These are phyloP conservation scores for Naegleria lovaniensis DNA, from an alignment of 208 protist genomes.

Conservation along the genomic window DNA sequence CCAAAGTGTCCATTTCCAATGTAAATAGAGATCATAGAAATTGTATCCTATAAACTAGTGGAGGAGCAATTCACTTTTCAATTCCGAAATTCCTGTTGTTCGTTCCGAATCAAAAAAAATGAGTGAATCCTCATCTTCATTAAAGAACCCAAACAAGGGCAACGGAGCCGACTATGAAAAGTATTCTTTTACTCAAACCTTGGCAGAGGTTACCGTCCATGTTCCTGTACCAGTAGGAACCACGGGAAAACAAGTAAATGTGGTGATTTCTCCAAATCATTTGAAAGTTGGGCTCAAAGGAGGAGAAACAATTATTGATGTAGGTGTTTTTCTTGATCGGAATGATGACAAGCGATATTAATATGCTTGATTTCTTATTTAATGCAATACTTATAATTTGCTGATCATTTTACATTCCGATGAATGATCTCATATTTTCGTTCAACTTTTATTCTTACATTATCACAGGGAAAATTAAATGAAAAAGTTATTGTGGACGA, in stretches of 20 bases:
- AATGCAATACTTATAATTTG: too few species aligned
- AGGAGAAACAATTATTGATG: slow-evolving; percentile 31
- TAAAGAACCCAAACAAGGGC: neutral
- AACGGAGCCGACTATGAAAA: neutral
- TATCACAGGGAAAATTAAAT: neutral
- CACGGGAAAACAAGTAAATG: slow-evolving; percentile 26
- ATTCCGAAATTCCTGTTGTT: too few species aligned
- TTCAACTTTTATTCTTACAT: too few species aligned
- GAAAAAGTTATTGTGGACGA: slow-evolving; percentile 52
- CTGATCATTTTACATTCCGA: too few species aligned
- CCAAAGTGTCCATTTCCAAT: neutral
- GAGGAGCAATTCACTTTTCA: too few species aligned
- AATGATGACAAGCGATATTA: neutral
- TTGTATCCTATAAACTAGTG: too few species aligned
- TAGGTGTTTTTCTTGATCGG: neutral
- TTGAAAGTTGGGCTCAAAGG: slow-evolving; percentile 14
- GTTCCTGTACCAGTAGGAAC: slow-evolving; percentile 25
- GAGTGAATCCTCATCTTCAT: neutral
- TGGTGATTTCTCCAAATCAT: neutral
- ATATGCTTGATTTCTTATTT: too few species aligned
- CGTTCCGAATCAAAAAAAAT: neutral
- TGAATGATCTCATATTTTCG: too few species aligned
- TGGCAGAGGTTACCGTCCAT: slow-evolving; percentile 28
- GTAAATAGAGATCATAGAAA: too few species aligned
- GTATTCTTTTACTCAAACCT: slow-evolving; percentile 34